Base-by-base conservation (phyloP, 2,329 filamentous ascomycete species). In the Thelonectria discophora region DNA sequence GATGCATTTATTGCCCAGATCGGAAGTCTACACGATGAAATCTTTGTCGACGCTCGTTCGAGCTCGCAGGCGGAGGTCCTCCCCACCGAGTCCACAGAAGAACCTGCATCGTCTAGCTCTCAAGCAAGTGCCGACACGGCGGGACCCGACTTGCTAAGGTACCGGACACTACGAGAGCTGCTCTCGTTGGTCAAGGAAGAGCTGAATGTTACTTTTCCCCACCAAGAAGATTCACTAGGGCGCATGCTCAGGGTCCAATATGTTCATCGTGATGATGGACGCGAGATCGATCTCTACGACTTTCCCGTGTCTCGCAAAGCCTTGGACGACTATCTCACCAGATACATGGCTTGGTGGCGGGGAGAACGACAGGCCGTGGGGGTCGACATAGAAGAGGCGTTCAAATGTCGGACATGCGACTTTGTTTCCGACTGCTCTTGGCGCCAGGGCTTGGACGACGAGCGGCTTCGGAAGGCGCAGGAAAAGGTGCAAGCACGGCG, bases 271-370 rank as follows among this genome's bases (percentile, higher is more conserved):
- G 74, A 73, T 3, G 80, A 87, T 45, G 86, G 87, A 2, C 78
- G 79, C 1, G 76, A 82, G 50, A 82, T 86, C 8, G 80, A 88
- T n/a, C 78, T 80, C 7, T 80, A 83, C 46, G 80, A 90, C 2
- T 85, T 95, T 66, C 81, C 86, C 0, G 92, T 92, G 72, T 90
- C 94, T 58, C 79, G 84, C 0, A 75, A 80, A 1, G 81, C 81
- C 3, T 79, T 97, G 45, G 83, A 89, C 11, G 77, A 76, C 1
- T 96, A 96, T 72, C 74, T 97, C 3, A 73, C 78, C 0, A 82
- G 86, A 3, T 89, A 91, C 65, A 87, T 97, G 85, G 75, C 82
- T n/a, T 97, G 93, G 93, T 98, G 94, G 94, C 87, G 86, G 32
- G 94, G 94, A 1, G 82, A 90, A 69, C 81, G 94, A 15, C 78